A percentile compares a stretch with the other conserved stretches of the same genome.
Conservation (phyloP, 2,329 filamentous ascomycete species). For the Fonsecaea monophora region DNA sequence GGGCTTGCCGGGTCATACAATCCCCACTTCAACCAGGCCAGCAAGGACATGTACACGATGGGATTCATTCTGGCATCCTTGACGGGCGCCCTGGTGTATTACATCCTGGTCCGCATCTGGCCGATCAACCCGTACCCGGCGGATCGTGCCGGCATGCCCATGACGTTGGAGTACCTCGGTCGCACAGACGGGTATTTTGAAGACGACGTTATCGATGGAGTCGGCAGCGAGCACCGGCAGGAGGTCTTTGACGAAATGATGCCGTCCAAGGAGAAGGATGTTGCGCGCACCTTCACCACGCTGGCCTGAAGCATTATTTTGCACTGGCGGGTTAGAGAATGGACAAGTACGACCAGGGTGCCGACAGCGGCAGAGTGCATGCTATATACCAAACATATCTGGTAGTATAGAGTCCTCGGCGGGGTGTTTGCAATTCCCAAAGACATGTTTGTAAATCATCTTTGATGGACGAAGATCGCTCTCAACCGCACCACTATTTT, state of each 20-base stretch:
- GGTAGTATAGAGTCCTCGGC: background rate
- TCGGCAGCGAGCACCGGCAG: background rate
- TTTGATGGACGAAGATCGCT: background rate
- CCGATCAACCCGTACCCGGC: conserved; percentile 2
- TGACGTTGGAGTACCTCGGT: background rate
- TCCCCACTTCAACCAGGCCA: conserved; percentile 26
- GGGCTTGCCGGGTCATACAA: conserved; percentile 39
- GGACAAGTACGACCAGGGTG: background rate
- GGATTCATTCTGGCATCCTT: conserved; percentile 41
- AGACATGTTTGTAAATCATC: background rate
- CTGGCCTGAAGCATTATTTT: background rate
- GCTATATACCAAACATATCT: background rate
- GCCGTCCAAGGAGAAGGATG: background rate
- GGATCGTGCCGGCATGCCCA: background rate
- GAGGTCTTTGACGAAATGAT: background rate
- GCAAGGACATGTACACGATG: conserved; percentile 39
- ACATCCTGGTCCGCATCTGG: conserved; percentile 29
- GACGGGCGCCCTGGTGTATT: conserved; percentile 36
- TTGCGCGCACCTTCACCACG: background rate
- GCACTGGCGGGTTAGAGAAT: background rate
- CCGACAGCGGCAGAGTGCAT: background rate
- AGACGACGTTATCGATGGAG: conserved; percentile 7
- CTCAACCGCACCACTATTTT: no score
- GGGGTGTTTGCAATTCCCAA: background rate
- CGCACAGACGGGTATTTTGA: conserved; percentile 7